phyloP scores from a whole-genome alignment of 1,284 basidiomycete species.

The Pseudozyma hubeiensis region DNA sequence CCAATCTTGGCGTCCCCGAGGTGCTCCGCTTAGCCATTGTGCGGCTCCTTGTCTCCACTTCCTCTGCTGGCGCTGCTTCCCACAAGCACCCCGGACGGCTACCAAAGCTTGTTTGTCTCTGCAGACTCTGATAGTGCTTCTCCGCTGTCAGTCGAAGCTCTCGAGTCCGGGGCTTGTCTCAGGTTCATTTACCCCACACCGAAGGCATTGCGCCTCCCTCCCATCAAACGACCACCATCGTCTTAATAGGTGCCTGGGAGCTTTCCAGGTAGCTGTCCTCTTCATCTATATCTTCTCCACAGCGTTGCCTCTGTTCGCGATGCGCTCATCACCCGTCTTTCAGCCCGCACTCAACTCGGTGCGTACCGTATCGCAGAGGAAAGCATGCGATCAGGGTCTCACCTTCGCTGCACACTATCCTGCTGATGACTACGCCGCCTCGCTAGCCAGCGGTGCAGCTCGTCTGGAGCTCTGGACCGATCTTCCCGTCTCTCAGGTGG shows the following conservation, averaged over 20 bases:
- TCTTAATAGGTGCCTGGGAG: neutral
- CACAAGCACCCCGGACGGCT: neutral
- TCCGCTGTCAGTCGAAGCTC: neutral
- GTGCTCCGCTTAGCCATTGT: neutral
- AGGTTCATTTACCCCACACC: neutral
- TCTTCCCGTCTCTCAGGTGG: constrained; percentile 13
- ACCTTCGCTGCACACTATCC: constrained; percentile 33
- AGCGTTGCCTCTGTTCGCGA: neutral
- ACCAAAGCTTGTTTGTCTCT: too few species aligned
- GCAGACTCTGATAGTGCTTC: too few species aligned
- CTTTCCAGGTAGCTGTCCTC: neutral
- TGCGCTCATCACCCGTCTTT: constrained; percentile 33
- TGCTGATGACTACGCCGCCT: constrained; percentile 23
- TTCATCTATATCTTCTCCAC: neutral
- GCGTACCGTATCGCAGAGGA: constrained; percentile 5
- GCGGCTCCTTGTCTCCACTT: constrained; percentile 1
- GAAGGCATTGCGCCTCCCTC: neutral
- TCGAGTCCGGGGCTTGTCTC: neutral
- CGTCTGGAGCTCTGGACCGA: constrained; percentile 42
- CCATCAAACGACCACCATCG: neutral
- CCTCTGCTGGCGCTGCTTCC: neutral
- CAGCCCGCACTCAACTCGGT: constrained; percentile 27
- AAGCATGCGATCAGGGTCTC: constrained; percentile 19
- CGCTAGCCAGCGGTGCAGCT: constrained; percentile 25
- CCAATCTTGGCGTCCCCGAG: constrained; percentile 12